Evolutionary conservation across 2,329 filamentous ascomycete species (phyloP), one percentile per base, ranked within the genome.

Genomic region (Fusarium sp.): DNA sequence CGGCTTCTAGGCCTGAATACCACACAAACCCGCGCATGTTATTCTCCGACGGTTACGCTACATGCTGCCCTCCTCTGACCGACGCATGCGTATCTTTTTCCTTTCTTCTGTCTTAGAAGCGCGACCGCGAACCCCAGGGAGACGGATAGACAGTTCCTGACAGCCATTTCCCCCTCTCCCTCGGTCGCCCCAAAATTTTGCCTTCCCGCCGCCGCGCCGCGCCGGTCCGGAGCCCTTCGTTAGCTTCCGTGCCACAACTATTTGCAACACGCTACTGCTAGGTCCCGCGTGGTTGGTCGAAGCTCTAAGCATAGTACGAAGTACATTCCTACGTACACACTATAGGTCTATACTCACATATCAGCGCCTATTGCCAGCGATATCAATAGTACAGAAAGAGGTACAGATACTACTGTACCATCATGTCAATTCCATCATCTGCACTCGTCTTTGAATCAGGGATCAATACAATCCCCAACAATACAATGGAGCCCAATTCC

Each of bases 371-470:
- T 62, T 41, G 48, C 55, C 59, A 72, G 71, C 73, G 65, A 72
- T 66, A 70, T 55, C 62, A 62, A 67, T 55, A 60, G 62, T 72
- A 64, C 57, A 38, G 50, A 54, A 30, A 69, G 34, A 69, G 30
- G 63, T 69, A 51, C 60, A 73, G 57, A 62, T 51, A 63, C 54
- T 55, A 48, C 50, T 62, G 22, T 56, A 51, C 36, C 70, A 70
- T 59, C 68, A 78, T 78, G 77, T 76, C 79, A 72, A 72, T 79
- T 55, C 74, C 78, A 26, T 75, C 79, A 36, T 58, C 76, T 47
- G 66, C 70, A 36, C 72, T 79, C 44, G 63, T 81, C 47, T 81
- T 81, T 69, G 79, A 81, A 67, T 69, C 75, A 13, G 78, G 78
- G 63, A 75, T 80, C 70, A 76, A 69, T 45, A 48, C 67, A 52